Base-by-base conservation (phyloP, 345 rosid genomes). In the Melastoma malabathricum region DNA sequence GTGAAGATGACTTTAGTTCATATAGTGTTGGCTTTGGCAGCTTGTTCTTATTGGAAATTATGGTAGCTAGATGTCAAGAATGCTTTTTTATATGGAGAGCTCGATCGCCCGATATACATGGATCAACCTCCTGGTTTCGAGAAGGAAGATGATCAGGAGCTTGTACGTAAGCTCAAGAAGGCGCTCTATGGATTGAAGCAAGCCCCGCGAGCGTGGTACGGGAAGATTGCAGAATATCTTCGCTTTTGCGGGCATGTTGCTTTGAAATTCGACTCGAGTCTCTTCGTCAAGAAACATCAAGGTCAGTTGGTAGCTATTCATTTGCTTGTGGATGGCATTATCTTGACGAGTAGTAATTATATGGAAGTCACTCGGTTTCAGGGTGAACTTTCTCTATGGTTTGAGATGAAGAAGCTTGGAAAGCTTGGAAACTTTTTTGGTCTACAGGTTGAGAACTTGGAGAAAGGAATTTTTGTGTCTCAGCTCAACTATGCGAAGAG, bases 401-500 rank as follows among this genome's bases (percentile, higher is more conserved):
- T 65, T 49, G 60, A 22, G 25, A 22, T 22, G 25, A 22, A 22
- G 25, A n/a, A n/a, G n/a, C n/a, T n/a, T n/a, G n/a, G n/a, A n/a
- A n/a, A n/a, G n/a, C n/a, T n/a, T n/a, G n/a, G n/a, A n/a, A n/a
- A n/a, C n/a, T n/a, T n/a, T n/a, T n/a, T n/a, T n/a, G n/a, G n/a
- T n/a, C n/a, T n/a, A n/a, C n/a, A n/a, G n/a, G n/a, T n/a, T n/a
- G n/a, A n/a, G n/a, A 39, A n/a, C n/a, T 52, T 18, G 34, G 6
- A 18, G 4, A 52, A 18, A 5, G 55, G 43, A 31, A 52, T 52
- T 3, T 52, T 52, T 31, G n/a, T 52, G 6, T 23, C 16, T 4
- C 43, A 52, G 23, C 17, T 13, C n/a, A 52, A 5, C 55, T 27
- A 52, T 25, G 43, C 43, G 2, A 52, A 52, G 17, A 57, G 53